Evolutionary conservation across 441 rosid genomes (phyloP).

Genomic region (Croton setiger): DNA sequence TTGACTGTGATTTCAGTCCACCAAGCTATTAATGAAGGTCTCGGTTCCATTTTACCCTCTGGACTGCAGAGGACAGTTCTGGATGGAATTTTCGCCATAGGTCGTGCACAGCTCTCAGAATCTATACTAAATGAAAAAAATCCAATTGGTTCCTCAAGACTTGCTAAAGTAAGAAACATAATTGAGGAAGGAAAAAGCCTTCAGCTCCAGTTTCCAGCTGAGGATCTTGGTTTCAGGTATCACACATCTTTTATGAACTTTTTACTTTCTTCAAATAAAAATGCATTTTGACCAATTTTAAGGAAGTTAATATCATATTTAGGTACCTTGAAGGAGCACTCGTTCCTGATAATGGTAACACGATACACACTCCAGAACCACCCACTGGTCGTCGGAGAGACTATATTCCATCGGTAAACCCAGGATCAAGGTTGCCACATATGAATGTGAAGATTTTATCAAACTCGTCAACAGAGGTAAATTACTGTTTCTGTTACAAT

Average conservation of each 20-base stretch:
- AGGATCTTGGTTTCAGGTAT: constrained; percentile 99
- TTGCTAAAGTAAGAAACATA: constrained; percentile 58
- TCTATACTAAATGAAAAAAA: constrained; percentile 67
- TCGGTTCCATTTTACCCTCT: constrained; percentile 69
- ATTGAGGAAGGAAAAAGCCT: constrained; percentile 94
- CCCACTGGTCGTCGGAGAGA: constrained; percentile 83
- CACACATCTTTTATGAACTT: not conserved
- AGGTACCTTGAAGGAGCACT: constrained; percentile 88
- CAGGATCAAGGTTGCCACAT: constrained; percentile 92
- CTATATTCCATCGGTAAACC: constrained; percentile 73
- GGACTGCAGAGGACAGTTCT: constrained; percentile 66
- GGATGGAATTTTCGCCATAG: constrained; percentile 72
- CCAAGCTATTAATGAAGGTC: constrained; percentile 44
- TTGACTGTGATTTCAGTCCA: constrained; percentile 53
- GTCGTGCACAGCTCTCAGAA: constrained; percentile 88
- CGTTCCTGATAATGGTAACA: constrained; percentile 44
- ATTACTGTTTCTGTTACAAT: not conserved
- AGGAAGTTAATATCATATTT: constrained; percentile 3
- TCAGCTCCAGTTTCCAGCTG: constrained; percentile 97
- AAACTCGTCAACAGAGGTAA: constrained; percentile 41
- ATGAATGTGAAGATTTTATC: constrained; percentile 53
- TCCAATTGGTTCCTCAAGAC: constrained; percentile 76
- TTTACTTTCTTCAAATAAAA: not conserved
- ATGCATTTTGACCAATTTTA: not conserved
- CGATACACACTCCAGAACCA: constrained; percentile 24